Evolutionary conservation across 164 flowering plant genomes (phyloP).

Genomic region (Liriodendron chinense): DNA sequence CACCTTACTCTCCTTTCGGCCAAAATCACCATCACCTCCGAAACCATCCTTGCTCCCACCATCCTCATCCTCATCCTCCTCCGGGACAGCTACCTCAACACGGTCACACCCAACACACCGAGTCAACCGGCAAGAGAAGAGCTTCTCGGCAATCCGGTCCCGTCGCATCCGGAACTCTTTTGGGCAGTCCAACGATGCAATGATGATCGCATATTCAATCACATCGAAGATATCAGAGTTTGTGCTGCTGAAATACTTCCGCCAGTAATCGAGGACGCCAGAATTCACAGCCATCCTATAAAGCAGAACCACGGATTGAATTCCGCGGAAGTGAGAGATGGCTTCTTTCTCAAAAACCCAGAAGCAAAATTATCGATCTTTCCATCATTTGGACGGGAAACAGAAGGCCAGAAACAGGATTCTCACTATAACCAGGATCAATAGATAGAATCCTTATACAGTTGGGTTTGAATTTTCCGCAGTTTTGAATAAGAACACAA

Average conservation of each 20-base stretch:
- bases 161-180: conserved; percentile 31
- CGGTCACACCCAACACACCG: conserved; percentile 31
- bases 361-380: not conserved
- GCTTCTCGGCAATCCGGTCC: conserved; percentile 35
- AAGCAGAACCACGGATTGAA: not conserved
- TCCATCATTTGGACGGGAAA: not conserved
- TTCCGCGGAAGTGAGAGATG: not conserved
- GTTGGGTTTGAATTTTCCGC: not conserved
- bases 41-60: conserved; percentile 20
- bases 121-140: conserved; percentile 23
- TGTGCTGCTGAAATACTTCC: conserved; percentile 27
- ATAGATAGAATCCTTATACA: not conserved
- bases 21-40: conserved; percentile 27
- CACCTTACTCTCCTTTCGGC: conserved; percentile 51
- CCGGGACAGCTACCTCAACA: conserved; percentile 20
- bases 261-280: conserved; percentile 31
- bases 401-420: too few relatives aligned
- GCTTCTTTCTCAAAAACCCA: not conserved
- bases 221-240: conserved; percentile 33
- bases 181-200: conserved; percentile 36
- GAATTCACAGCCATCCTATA: conserved; percentile 11
- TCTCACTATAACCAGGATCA: not conserved
- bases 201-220: conserved; percentile 29
- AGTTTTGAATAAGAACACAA: not conserved
- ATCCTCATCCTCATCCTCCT: conserved; percentile 12